Percentiles rank a stretch among this genome's conserved stretches.
These are phyloP conservation scores for Platanthera zijinensis DNA, from an alignment of 106 monocot genomes.

Conservation along the genomic window DNA sequence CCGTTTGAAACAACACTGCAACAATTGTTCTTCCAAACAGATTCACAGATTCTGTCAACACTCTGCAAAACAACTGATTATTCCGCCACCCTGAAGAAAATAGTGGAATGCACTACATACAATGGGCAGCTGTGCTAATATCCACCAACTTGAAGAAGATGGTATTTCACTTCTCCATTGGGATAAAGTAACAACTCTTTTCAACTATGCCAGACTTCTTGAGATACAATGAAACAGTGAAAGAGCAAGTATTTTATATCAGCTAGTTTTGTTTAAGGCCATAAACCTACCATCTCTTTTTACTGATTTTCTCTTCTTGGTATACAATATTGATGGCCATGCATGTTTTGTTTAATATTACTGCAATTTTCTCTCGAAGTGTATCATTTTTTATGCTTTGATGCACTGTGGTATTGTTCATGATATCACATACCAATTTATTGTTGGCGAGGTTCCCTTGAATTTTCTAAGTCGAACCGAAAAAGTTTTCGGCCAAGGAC, in stretches of 20 bases:
- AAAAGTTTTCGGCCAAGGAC: no score
- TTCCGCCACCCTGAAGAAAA: no score
- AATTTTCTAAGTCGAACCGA: no score
- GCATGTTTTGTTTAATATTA: not conserved
- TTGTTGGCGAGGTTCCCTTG: no score
- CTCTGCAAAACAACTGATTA: no score
- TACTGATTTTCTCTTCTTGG: not conserved
- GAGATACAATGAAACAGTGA: constrained; percentile 64
- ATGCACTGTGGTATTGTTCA: not conserved
- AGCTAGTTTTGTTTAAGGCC: constrained; percentile 87
- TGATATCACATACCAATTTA: not conserved
- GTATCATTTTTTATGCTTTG: not conserved
- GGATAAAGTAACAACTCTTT: constrained; percentile 84
- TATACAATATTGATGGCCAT: not conserved
- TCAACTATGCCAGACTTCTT: constrained; percentile 85
- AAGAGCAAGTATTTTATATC: constrained; percentile 68
- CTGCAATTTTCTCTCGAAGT: not conserved
- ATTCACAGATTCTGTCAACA: no score
- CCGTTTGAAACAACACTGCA: no score
- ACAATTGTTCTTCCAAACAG: no score
- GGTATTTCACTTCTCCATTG: constrained; percentile 58
- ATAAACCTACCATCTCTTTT: not conserved
- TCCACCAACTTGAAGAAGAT: constrained; percentile 73
- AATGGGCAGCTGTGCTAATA: constrained; percentile 40
- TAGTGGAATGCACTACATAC: constrained; percentile 38